Evolutionary conservation across 306 rosid genomes (phyloP), one percentile per base, ranked within the genome.

Genomic region (Quercus gilva): DNA sequence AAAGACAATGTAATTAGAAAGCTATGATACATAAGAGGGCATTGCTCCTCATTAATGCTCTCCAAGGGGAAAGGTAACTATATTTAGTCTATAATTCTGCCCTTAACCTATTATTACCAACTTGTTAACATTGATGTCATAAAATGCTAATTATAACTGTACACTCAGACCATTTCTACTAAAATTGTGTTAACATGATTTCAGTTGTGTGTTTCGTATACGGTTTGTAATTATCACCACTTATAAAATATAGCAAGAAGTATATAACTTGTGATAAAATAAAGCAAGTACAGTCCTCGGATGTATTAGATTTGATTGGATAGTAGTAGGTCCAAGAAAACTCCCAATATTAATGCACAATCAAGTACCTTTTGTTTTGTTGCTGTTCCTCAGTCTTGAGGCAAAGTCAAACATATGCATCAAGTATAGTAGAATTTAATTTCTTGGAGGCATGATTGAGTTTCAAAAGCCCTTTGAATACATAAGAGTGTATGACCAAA

Each of bases 321-420:
- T 65, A 28, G 20, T 45, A 26, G 14, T 19, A 55, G 55, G 56
- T 59, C 72, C 15, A 57, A 55, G 60, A 33, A 35, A 23, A 10
- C 72, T 69, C 71, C 49, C 9, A 71, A 67, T 49, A 65, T 71
- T 60, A 81, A 75, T 19, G 80, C 78, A 82, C 60, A 75, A 73
- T 73, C 74, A 67, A 78, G 86, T 65, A 63, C 77, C 51, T 72
- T 88, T 79, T 86, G 87, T 81, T 82, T 76, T 64, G 78, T 89
- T 79, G 80, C 80, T 86, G 85, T 86, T 91, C 82, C 75, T 78
- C 61, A 81, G 81, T 60, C 78, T 18, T 14, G 79, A 71, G 49
- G 69, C 74, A 68, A 74, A 83, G 93, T 90, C 72, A 90, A 87
- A 89, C 75, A 70, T 23, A 80, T 71, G 81, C 74, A 86, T 92